Evolutionary conservation across 352 stramenopile species (phyloP).

Genomic region (Phytophthora pistaciae): DNA sequence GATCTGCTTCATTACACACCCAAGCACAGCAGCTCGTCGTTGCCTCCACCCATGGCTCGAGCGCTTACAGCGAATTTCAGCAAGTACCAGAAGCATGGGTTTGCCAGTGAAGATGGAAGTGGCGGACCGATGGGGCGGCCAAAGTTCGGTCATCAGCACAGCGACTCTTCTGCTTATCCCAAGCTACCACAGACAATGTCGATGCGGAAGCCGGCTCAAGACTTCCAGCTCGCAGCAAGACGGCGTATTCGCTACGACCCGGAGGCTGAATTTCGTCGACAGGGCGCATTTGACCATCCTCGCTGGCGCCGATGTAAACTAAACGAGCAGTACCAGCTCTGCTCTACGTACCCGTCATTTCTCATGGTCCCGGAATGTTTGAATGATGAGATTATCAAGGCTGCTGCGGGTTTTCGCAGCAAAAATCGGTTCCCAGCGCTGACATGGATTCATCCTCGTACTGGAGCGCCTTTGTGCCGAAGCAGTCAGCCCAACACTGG

Average conservation of each 20-base stretch:
- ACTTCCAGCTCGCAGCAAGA: conserved; percentile 48
- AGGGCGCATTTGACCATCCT: conserved; percentile 71
- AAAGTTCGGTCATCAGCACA: conserved; percentile 57
- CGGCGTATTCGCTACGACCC: conserved; percentile 82
- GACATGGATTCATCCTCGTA: conserved; percentile 91
- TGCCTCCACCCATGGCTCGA: conserved; percentile 44
- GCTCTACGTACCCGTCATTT: conserved; percentile 74
- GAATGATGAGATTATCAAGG: conserved; percentile 72
- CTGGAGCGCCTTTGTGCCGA: conserved; percentile 93
- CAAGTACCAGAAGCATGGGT: conserved; percentile 50
- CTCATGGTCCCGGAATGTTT: conserved; percentile 75
- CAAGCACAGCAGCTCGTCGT: conserved; percentile 50
- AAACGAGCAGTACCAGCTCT: conserved; percentile 81
- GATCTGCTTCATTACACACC: conserved; percentile 71
- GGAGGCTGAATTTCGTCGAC: conserved; percentile 64
- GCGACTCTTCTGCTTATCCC: conserved; percentile 36
- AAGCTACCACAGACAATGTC: conserved; percentile 31
- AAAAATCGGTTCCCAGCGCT: conserved; percentile 86
- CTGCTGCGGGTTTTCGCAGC: conserved; percentile 77
- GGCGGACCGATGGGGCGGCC: conserved; percentile 25
- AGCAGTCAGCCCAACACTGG: conserved; percentile 97
- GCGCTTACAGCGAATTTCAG: conserved; percentile 38
- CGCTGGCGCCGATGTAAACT: conserved; percentile 68
- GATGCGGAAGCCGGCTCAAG: conserved; percentile 38
- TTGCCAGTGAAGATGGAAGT: conserved; percentile 34